Base-by-base conservation (phyloP, 192 early-diverging fungal species). In the Spinellus fusiger region DNA sequence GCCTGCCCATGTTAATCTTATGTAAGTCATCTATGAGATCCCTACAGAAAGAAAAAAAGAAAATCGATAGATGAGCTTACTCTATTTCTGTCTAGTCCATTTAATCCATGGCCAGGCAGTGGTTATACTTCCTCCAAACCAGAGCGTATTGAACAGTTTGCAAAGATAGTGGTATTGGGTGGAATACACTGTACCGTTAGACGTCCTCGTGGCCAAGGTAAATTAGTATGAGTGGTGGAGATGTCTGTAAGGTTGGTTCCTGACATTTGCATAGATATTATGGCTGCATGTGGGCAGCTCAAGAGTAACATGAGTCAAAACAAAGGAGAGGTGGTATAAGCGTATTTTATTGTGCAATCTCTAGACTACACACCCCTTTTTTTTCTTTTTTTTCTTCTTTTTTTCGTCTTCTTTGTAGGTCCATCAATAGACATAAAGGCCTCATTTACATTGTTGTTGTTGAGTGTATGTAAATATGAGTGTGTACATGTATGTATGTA, bases 41-140 rank as follows among this genome's bases (percentile, higher is more conserved):
- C n/a, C n/a, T n/a, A n/a, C n/a, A n/a, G n/a, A n/a, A n/a, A n/a
- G n/a, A 12, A 52, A 37, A 54, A 54, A 49, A 18, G 4, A 0
- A n/a, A 16, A 18, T 15, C 16, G 3, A 7, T 10, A 25, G 10
- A 34, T 15, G 55, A 25, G 23, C 37, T 49, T 22, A 25, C 34
- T 26, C 2, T 32, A 27, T 54, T 31, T 31, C 1, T 77, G 56
- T 34, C 73, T 35, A 85, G 84, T 44, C 91, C 91, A 5, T 95
- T 92, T 66, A 93, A 95, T 60, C 84, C 87, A 20, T 95, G 93
- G 93, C 84, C 86, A 0, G 91, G 91, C 15, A 89, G 84, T 47
- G 60, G 48, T 7, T 95, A 91, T 62, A 63, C 68, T 9, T 78
- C 81, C 18, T 87, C 86, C 2, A 65, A 77, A 27, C 47, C 61